Percentiles rank a stretch among this genome's conserved stretches.
Evolutionary conservation across 2,329 filamentous ascomycete species (phyloP).

Genomic region (Rachicladosporium sp.): DNA sequence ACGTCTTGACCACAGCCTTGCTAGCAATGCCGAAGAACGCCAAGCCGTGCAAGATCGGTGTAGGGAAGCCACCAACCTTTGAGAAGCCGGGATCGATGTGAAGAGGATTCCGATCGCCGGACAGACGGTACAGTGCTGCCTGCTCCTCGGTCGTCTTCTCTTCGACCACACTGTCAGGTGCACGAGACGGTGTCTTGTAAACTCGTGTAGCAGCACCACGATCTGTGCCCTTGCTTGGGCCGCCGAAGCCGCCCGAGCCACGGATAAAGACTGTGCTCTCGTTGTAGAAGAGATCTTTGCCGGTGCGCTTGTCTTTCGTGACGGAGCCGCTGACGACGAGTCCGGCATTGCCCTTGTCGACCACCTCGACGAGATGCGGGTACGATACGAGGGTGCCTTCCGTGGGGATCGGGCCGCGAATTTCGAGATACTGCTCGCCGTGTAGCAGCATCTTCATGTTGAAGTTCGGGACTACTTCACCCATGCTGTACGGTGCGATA

Average conservation of each 20-base stretch:
- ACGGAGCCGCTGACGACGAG: constrained; percentile 68
- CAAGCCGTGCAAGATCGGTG: constrained; percentile 85
- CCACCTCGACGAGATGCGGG: constrained; percentile 77
- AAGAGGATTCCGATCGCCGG: constrained; percentile 89
- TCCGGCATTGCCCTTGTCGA: constrained; percentile 88
- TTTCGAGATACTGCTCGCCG: constrained; percentile 95
- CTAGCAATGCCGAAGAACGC: constrained; percentile 86
- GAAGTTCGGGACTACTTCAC: constrained; percentile 87
- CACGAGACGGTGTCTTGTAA: constrained; percentile 65
- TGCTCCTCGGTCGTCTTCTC: constrained; percentile 81
- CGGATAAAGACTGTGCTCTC: constrained; percentile 88
- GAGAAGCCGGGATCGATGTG: constrained; percentile 92
- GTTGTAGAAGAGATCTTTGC: constrained; percentile 93
- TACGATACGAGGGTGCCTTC: constrained; percentile 62
- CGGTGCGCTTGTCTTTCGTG: constrained; percentile 72
- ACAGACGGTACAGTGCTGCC: constrained; percentile 83
- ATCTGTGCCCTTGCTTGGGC: constrained; percentile 62
- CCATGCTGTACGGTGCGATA: constrained; percentile 64
- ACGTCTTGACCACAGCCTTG: constrained; percentile 79
- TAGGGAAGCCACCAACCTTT: constrained; percentile 89
- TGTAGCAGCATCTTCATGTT: constrained; percentile 97
- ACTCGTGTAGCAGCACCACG: constrained; percentile 68
- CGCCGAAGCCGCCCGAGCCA: constrained; percentile 81
- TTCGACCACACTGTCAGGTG: constrained; percentile 72
- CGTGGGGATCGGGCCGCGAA: constrained; percentile 84